phyloP scores from a whole-genome alignment of 2,329 filamentous ascomycete genomes.

The Drechslerella dactyloides region DNA sequence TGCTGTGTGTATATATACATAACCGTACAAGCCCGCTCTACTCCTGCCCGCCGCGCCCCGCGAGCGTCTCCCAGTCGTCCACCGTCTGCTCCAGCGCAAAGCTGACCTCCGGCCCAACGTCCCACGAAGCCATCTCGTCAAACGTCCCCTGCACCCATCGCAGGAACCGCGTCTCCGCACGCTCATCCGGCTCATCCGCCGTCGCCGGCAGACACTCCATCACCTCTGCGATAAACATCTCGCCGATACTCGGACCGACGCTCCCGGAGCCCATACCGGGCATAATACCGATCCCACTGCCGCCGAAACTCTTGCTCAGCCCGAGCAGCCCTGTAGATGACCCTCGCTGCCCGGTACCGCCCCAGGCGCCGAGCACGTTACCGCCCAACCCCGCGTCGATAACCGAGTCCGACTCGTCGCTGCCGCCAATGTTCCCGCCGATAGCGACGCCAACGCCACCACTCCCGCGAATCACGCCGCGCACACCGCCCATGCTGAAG shows the following conservation, averaged over 20 bases:
- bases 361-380: conserved; percentile 34
- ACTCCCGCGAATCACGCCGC: conserved; percentile 1
- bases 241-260: conserved; percentile 45
- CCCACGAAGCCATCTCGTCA: conserved; percentile 54
- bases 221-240: conserved; percentile 52
- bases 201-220: conserved; percentile 51
- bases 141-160: conserved; percentile 54
- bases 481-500: conserved; percentile 42
- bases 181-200: conserved; percentile 52
- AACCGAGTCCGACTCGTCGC: conserved; percentile 20
- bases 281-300: conserved; percentile 25
- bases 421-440: neutral
- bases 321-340: conserved; percentile 31
- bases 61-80: conserved; percentile 35
- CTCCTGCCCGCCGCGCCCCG: conserved; percentile 24
- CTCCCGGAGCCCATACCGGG: conserved; percentile 23
- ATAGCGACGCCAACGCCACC: neutral
- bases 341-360: conserved; percentile 20
- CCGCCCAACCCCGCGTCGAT: conserved; percentile 31
- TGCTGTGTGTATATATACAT: conserved; percentile 4
- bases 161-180: conserved; percentile 54
- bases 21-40: neutral
- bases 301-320: conserved; percentile 38
- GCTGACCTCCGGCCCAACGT: conserved; percentile 52
- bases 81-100: conserved; percentile 43